These are phyloP conservation scores for Epichloe sibirici DNA, from an alignment of 2,329 filamentous ascomycete species.

Conservation along the genomic window DNA sequence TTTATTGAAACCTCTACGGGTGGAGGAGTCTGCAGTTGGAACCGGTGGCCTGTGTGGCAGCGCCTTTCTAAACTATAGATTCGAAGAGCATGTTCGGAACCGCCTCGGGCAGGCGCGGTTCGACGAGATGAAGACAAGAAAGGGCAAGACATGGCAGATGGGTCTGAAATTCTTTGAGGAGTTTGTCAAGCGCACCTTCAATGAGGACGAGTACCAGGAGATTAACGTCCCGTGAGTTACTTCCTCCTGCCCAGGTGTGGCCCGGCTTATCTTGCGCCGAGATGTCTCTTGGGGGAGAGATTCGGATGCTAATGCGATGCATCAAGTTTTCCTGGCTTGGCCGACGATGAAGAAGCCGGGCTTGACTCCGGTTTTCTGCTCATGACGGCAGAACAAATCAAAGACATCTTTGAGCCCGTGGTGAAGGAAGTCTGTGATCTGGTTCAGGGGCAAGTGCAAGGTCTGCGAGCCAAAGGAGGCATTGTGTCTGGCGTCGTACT, in stretches of 20 bases:
- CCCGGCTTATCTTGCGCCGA: neutral
- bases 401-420: slow-evolving; percentile 64
- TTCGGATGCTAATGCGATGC: neutral
- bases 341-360: slow-evolving; percentile 63
- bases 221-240: slow-evolving; percentile 57
- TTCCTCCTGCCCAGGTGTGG: neutral
- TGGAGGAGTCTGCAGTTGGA: slow-evolving; percentile 70
- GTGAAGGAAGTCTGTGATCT: slow-evolving; percentile 58
- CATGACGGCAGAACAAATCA: slow-evolving; percentile 57
- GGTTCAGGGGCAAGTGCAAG: slow-evolving; percentile 54
- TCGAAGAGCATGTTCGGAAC: slow-evolving; percentile 61
- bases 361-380: slow-evolving; percentile 67
- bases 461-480: slow-evolving; percentile 47
- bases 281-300: neutral
- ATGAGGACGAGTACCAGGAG: slow-evolving; percentile 64
- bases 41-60: slow-evolving; percentile 68
- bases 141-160: slow-evolving; percentile 70
- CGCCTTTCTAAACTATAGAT: slow-evolving; percentile 68
- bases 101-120: slow-evolving; percentile 57
- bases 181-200: slow-evolving; percentile 75
- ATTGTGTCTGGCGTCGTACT: slow-evolving; percentile 64
- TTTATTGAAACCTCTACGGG: slow-evolving; percentile 55
- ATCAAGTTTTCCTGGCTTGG: slow-evolving; percentile 54
- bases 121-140: slow-evolving; percentile 64
- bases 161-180: slow-evolving; percentile 71